A percentile compares a stretch with the other conserved stretches of the same genome.
These are phyloP conservation scores for Excoecaria cochinchinensis DNA, from an alignment of 345 rosid genomes.

Conservation along the genomic window DNA sequence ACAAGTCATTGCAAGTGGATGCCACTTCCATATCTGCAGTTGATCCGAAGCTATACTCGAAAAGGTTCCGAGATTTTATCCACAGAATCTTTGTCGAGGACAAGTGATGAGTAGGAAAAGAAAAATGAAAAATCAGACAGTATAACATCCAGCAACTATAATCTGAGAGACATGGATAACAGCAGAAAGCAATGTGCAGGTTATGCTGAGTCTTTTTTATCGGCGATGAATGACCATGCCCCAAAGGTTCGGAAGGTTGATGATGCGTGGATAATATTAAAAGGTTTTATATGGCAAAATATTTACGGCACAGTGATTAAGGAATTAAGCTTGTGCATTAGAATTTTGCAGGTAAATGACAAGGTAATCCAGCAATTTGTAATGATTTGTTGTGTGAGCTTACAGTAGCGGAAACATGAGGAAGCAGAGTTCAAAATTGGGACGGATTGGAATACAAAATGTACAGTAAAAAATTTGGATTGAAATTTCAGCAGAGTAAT, in stretches of 20 bases:
- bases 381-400: neutral
- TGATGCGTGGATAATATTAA: neutral
- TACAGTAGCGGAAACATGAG: neutral
- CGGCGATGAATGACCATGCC: neutral
- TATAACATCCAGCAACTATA: neutral
- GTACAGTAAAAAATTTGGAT: conserved; percentile 15
- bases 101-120: neutral
- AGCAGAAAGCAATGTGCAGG: neutral
- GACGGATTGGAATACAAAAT: conserved; percentile 8
- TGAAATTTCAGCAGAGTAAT: conserved; percentile 4
- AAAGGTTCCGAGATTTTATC: conserved; percentile 32
- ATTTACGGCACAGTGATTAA: neutral
- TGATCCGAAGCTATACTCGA: conserved; percentile 35
- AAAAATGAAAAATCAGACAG: neutral
- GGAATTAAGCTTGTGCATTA: neutral
- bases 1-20: conserved; percentile 39
- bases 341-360: neutral
- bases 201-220: neutral
- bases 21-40: conserved; percentile 38
- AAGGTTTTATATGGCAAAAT: neutral
- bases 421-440: conserved; percentile 7
- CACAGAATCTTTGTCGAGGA: conserved; percentile 29
- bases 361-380: neutral
- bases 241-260: neutral
- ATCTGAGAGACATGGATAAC: neutral